Base-by-base conservation (phyloP, 2,329 filamentous ascomycete genomes). In the Sporothrix phasma region DNA sequence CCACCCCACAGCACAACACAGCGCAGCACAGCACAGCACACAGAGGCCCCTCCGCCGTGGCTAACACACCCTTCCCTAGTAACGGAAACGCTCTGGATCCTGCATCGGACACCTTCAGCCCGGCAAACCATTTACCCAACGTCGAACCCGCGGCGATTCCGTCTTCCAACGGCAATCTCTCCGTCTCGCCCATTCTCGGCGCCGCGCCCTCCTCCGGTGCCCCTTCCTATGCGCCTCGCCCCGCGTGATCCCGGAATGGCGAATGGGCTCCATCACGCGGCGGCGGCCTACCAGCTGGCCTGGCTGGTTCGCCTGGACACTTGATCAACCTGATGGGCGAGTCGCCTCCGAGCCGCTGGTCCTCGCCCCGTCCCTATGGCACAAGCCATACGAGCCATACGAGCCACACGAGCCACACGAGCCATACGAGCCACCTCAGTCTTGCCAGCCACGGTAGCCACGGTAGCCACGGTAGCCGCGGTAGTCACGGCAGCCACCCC, bases 241-340 rank as follows among this genome's bases (percentile, higher is more conserved):
- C 13, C 45, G 79, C 68, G 80, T 76, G 47, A 77, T 77, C 7
- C 77, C 78, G 78, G 69, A 68, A 82, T 79, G 78, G 71, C 74
- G 66, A 71, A 61, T 69, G 70, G 70, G n/a, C 61, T 66, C n/a
- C 66, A 19, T 31, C 61, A 49, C 73, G 75, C 61, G 71, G 71
- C 61, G 71, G 71, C n/a, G 73, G 74, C 61, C 70, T 71, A 7
- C 60, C 67, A 2, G 62, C 73, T 63, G 77, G 73, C 65, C 74
- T 81, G 69, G 76, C 74, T 70, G 78, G 79, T 65, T 82, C 80
- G n/a, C 80, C 80, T n/a, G 76, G 78, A 60, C 82, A 82, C 65
- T 74, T 81, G 64, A 80, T 81, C 67, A 80, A 75, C 70, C 71
- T 82, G 65, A 75, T 76, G 71, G 79, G 79, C 62, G 80, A 82